These are phyloP conservation scores for Iris pallida DNA, from an alignment of 116 monocot species.

Conservation along the genomic window DNA sequence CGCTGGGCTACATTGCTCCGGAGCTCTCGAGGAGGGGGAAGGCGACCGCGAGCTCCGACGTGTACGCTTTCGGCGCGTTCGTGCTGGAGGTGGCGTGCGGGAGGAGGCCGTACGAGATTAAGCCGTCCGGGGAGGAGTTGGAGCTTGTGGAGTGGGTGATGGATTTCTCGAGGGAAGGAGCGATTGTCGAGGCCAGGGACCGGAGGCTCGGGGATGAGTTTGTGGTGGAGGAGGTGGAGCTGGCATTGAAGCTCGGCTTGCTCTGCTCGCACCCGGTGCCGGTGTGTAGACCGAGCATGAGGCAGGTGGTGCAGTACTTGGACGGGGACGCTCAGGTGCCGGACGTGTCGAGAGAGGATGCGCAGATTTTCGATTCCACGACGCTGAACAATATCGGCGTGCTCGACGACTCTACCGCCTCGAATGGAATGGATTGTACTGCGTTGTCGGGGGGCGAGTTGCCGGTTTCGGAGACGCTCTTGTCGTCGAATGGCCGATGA, in stretches of 20 bases:
- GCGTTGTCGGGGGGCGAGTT: too few relatives aligned
- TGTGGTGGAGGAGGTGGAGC: constrained; percentile 9
- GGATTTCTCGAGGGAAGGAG: constrained; percentile 9
- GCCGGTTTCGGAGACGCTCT: too few relatives aligned
- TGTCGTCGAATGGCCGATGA: too few relatives aligned
- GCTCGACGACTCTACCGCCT: too few relatives aligned
- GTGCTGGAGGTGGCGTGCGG: constrained; percentile 45
- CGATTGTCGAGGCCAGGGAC: constrained; percentile 15
- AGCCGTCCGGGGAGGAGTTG: constrained; percentile 1
- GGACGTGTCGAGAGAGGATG: background rate
- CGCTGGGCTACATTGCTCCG: constrained; percentile 50
- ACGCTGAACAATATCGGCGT: too few relatives aligned
- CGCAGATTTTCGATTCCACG: too few relatives aligned
- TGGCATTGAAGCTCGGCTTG: constrained; percentile 27
- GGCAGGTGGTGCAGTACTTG: constrained; percentile 23
- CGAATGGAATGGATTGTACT: too few relatives aligned
- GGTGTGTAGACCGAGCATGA: constrained; percentile 22
- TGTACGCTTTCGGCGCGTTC: constrained; percentile 45
- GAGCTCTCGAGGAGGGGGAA: constrained; percentile 33
- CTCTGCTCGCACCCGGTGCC: constrained; percentile 29
- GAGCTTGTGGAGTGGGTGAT: constrained; percentile 34
- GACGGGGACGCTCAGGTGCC: background rate
- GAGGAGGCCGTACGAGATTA: constrained; percentile 22
- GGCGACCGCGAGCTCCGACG: constrained; percentile 32
- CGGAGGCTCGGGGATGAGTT: constrained; percentile 1